phyloP scores from a whole-genome alignment of 1,139 yeast species.

The Casaregolazyma suthepensis region DNA sequence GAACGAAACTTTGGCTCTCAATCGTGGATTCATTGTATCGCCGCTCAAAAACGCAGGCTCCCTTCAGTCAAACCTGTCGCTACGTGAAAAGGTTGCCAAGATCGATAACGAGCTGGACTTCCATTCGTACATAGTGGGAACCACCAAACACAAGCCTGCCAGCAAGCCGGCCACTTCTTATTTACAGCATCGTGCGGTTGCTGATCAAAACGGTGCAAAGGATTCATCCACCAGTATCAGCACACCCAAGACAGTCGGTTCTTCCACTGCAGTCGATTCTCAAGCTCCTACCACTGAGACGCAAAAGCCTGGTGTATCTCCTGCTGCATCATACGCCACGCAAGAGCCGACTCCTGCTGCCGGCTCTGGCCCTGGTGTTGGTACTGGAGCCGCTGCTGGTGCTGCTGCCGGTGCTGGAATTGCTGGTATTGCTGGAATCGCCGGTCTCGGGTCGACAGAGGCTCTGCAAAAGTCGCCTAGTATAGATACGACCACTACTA shows the following conservation, averaged over 20 bases:
- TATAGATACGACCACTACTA: not conserved
- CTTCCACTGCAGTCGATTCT: not conserved
- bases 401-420: not conserved
- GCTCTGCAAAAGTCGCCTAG: not conserved
- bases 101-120: slow-evolving; percentile 81
- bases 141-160: slow-evolving; percentile 23
- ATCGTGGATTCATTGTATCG: slow-evolving; percentile 74
- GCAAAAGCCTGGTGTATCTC: not conserved
- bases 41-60: slow-evolving; percentile 49
- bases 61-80: slow-evolving; percentile 47
- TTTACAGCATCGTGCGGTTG: not conserved
- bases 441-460: not conserved
- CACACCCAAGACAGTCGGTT: not conserved
- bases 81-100: slow-evolving; percentile 68
- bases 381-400: not conserved
- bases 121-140: slow-evolving; percentile 53
- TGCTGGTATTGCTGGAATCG: not conserved
- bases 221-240: not conserved
- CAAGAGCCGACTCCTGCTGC: slow-evolving; percentile 4
- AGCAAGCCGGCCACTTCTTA: not conserved
- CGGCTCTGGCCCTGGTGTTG: not conserved
- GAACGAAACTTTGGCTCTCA: slow-evolving; percentile 75
- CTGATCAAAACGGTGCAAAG: not conserved
- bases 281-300: not conserved
- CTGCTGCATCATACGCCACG: not conserved